phyloP scores from a whole-genome alignment of 148 eudicot species.

The Polygonum maritimum region DNA sequence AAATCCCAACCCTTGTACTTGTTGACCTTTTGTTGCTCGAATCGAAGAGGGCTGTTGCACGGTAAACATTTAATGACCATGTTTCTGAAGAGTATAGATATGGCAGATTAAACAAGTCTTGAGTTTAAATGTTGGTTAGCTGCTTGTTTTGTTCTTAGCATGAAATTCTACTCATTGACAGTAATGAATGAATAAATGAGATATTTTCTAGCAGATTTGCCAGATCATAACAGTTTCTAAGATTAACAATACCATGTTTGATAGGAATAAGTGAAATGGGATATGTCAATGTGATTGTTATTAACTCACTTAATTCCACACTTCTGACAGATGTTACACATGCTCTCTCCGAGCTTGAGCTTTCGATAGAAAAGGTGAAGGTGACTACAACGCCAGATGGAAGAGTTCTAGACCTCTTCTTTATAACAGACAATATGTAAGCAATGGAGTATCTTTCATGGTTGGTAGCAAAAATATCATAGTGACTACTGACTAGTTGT shows the following conservation, averaged over 20 bases:
- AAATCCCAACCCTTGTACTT: constrained; percentile 47
- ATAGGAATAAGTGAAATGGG: background rate
- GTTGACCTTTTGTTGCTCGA: constrained; percentile 50
- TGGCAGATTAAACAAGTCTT: too few species aligned
- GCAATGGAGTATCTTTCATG: constrained; percentile 17
- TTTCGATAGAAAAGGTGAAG: constrained; percentile 62
- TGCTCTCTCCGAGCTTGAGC: constrained; percentile 64
- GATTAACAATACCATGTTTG: background rate
- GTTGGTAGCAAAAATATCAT: background rate
- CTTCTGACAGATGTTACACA: constrained; percentile 54
- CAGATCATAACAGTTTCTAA: background rate
- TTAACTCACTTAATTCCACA: background rate
- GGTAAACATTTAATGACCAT: constrained; percentile 29
- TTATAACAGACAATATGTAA: constrained; percentile 67
- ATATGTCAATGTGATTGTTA: constrained; percentile 9
- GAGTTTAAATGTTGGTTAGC: too few species aligned
- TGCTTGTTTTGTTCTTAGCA: too few species aligned
- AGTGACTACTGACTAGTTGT: background rate
- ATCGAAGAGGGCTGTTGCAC: constrained; percentile 58
- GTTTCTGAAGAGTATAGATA: background rate
- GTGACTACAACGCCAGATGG: constrained; percentile 84
- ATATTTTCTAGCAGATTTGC: too few species aligned
- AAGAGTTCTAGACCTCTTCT: constrained; percentile 64
- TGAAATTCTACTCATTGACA: too few species aligned
- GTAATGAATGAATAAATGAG: too few species aligned